Percentiles rank a stretch among this genome's conserved stretches.
phyloP scores from a whole-genome alignment of 495 filamentous ascomycete genomes.

The Xylaria nigripes region DNA sequence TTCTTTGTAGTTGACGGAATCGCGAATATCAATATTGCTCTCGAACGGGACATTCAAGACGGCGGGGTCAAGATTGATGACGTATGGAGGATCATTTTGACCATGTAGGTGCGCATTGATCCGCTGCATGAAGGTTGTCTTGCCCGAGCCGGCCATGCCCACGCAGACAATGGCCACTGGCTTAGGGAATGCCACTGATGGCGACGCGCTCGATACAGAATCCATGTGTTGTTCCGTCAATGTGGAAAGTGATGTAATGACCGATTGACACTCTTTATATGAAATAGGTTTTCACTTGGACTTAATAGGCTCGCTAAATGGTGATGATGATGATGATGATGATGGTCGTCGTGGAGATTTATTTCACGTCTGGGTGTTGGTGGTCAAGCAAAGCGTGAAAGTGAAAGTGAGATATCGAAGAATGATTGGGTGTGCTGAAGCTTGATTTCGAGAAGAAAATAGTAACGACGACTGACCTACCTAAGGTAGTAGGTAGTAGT shows the following conservation, averaged over 20 bases:
- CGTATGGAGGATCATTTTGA: conserved; percentile 69
- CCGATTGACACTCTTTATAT: background rate
- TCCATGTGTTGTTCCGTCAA: background rate
- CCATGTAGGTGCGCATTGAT: conserved; percentile 85
- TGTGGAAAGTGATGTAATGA: background rate
- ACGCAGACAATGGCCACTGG: conserved; percentile 78
- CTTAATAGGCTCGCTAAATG: background rate
- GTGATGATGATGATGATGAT: background rate
- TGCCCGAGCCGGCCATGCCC: conserved; percentile 96
- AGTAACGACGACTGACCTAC: too few relatives aligned
- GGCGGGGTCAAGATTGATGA: conserved; percentile 95
- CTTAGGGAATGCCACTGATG: conserved; percentile 3
- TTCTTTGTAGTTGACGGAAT: conserved; percentile 98
- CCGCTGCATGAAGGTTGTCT: conserved; percentile 98
- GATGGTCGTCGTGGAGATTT: too few relatives aligned
- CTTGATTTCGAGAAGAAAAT: too few relatives aligned
- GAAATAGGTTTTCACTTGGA: background rate
- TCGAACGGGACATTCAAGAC: conserved; percentile 95
- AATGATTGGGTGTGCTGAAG: too few relatives aligned
- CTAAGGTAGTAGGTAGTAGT: too few relatives aligned
- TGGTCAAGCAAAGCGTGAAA: too few relatives aligned
- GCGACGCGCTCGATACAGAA: conserved; percentile 7
- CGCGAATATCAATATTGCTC: conserved; percentile 96
- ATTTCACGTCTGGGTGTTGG: too few relatives aligned
- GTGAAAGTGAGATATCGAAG: too few relatives aligned